Percentiles rank a stretch among this genome's conserved stretches.
phyloP scores from a whole-genome alignment of 1,139 yeast genomes.

The Zhuliangozyma parablackwelliae region DNA sequence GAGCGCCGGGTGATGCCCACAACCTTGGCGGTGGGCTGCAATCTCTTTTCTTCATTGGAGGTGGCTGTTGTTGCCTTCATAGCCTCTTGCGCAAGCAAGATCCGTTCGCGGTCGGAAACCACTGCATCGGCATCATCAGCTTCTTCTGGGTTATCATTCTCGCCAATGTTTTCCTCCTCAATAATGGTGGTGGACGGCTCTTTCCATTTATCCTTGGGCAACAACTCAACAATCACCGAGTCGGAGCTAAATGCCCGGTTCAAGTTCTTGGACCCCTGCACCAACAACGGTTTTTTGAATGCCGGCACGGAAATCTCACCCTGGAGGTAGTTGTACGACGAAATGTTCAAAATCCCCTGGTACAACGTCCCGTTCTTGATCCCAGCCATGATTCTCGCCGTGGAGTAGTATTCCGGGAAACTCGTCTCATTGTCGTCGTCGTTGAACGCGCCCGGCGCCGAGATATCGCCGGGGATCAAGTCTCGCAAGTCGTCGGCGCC shows the following conservation, averaged over 20 bases:
- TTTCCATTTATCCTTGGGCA: slow-evolving; percentile 87
- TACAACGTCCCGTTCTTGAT: slow-evolving; percentile 79
- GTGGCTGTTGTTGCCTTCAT: slow-evolving; percentile 40
- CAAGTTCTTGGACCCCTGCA: slow-evolving; percentile 77
- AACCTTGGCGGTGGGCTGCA: slow-evolving; percentile 88
- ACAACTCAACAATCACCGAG: slow-evolving; percentile 81
- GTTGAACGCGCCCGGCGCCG: slow-evolving; percentile 1
- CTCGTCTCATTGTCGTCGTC: slow-evolving; percentile 38
- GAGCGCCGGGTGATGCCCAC: slow-evolving; percentile 87
- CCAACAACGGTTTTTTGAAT: slow-evolving; percentile 75
- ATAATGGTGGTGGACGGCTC: slow-evolving; percentile 75
- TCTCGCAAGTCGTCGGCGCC: slow-evolving; percentile 78
- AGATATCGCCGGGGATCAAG: slow-evolving; percentile 56
- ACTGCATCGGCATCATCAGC: slow-evolving; percentile 37
- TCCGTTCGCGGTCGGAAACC: slow-evolving; percentile 73
- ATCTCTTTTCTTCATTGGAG: slow-evolving; percentile 32
- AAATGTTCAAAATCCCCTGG: slow-evolving; percentile 78
- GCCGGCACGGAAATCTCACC: slow-evolving; percentile 74
- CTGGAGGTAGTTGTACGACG: slow-evolving; percentile 84
- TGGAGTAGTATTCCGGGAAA: slow-evolving; percentile 76
- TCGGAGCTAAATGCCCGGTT: slow-evolving; percentile 94
- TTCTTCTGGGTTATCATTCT: slow-evolving; percentile 58
- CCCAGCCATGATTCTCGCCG: slow-evolving; percentile 86
- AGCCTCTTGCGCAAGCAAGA: slow-evolving; percentile 74
- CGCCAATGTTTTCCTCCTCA: slow-evolving; percentile 66